These are phyloP conservation scores for Penicillium steckii DNA, from an alignment of 495 filamentous ascomycete genomes.

Conservation along the genomic window DNA sequence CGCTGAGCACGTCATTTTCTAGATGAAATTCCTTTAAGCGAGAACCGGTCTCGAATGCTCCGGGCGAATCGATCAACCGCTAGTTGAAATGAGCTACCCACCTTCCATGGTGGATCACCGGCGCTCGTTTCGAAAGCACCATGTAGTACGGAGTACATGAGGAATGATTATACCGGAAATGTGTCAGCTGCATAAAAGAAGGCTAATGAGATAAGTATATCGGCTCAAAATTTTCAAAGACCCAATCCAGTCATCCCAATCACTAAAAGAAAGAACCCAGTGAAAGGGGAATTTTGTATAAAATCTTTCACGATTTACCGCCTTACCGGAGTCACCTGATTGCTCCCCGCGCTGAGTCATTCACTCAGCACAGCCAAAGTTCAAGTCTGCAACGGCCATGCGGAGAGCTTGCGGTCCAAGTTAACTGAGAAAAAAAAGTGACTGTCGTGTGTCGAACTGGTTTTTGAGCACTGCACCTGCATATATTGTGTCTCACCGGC, in stretches of 20 bases:
- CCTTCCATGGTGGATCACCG: constrained; percentile 10
- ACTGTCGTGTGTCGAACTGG: neutral
- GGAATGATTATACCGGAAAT: neutral
- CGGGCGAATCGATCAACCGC: constrained; percentile 1
- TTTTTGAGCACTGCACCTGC: neutral
- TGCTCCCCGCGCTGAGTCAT: constrained; percentile 16
- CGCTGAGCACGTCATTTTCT: neutral
- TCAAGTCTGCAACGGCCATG: constrained; percentile 7
- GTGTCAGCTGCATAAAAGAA: neutral
- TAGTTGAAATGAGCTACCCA: constrained; percentile 2
- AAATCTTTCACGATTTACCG: neutral
- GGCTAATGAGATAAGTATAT: neutral
- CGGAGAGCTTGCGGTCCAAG: constrained; percentile 10
- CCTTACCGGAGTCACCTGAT: constrained; percentile 8
- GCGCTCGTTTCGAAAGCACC: neutral
- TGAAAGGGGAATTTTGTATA: neutral
- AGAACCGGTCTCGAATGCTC: neutral
- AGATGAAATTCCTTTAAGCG: neutral
- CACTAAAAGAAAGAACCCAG: neutral
- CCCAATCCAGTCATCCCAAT: no score
- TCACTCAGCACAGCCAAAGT: constrained; percentile 1
- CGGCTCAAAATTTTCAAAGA: no score
- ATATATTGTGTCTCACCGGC: neutral
- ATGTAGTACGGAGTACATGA: neutral
- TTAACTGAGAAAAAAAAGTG: constrained; percentile 1